Evolutionary conservation across 225 moss, liverwort and hornwort species (phyloP).

Genomic region (Sphagnum contortum): DNA sequence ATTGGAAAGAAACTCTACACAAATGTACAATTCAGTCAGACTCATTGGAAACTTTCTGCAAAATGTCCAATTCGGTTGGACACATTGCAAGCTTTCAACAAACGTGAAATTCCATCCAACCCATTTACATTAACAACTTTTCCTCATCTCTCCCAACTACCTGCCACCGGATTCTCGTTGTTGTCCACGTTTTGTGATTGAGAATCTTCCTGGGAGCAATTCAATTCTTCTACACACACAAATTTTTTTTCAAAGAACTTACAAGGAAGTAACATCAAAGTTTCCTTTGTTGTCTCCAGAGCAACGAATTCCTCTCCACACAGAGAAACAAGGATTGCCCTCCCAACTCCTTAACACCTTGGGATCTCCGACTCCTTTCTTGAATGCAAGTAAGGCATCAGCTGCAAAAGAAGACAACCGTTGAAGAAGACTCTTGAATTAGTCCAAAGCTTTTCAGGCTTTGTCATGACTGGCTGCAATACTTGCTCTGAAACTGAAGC

Average conservation of each 20-base stretch:
- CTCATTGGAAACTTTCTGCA: neutral
- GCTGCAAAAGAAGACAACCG: slow-evolving; percentile 9
- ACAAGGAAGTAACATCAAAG: slow-evolving; percentile 21
- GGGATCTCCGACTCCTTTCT: slow-evolving; percentile 21
- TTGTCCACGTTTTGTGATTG: too few species aligned
- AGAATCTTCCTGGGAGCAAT: too few species aligned
- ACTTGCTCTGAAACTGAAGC: too few species aligned
- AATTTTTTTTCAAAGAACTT: slow-evolving; percentile 5
- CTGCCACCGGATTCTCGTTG: neutral
- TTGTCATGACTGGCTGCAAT: too few species aligned
- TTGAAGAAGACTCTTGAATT: too few species aligned
- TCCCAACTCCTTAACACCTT: slow-evolving; percentile 24
- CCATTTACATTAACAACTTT: neutral
- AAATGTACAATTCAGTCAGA: neutral
- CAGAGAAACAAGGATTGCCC: slow-evolving; percentile 26
- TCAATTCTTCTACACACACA: neutral
- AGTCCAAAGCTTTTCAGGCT: too few species aligned
- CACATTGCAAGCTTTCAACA: too few species aligned
- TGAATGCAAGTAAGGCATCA: slow-evolving; percentile 23
- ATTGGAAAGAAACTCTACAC: neutral
- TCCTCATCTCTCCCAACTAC: neutral
- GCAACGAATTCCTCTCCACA: slow-evolving; percentile 34
- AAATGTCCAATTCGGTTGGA: too few species aligned
- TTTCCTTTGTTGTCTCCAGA: slow-evolving; percentile 20
- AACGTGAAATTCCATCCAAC: neutral